Percentiles rank a stretch among this genome's conserved stretches.
These are phyloP conservation scores for Mortierella sp. DNA, from an alignment of 371 early-diverging fungal genomes.

Conservation along the genomic window DNA sequence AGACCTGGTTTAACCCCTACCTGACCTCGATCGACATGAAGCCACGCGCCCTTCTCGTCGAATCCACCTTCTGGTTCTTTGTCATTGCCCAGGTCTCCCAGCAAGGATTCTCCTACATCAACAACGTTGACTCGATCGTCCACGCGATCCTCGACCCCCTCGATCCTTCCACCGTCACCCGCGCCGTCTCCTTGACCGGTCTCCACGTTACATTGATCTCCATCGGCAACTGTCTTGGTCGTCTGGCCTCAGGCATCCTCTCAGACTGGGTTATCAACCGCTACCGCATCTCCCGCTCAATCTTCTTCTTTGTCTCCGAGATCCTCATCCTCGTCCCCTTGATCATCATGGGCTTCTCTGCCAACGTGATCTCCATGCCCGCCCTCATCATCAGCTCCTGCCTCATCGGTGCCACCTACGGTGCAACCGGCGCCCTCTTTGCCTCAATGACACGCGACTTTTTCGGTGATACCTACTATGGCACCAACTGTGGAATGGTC, in stretches of 20 bases:
- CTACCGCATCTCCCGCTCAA: slow-evolving; percentile 47
- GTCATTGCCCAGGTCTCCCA: slow-evolving; percentile 54
- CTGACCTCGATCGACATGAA: slow-evolving; percentile 51
- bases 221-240: slow-evolving; percentile 53
- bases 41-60: slow-evolving; percentile 37
- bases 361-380: slow-evolving; percentile 17
- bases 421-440: slow-evolving; percentile 54
- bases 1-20: slow-evolving; percentile 42
- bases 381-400: slow-evolving; percentile 35
- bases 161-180: slow-evolving; percentile 37
- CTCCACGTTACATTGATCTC: slow-evolving; percentile 54
- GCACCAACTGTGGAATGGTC: slow-evolving; percentile 52
- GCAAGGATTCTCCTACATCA: slow-evolving; percentile 58
- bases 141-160: slow-evolving; percentile 46
- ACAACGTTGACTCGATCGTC: slow-evolving; percentile 56
- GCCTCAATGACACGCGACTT: slow-evolving; percentile 56
- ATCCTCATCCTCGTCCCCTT: slow-evolving; percentile 41
- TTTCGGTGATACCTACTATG: slow-evolving; percentile 51
- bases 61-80: slow-evolving; percentile 57
- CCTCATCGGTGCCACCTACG: slow-evolving; percentile 54
- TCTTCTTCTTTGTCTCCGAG: slow-evolving; percentile 53
- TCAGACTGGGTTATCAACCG: slow-evolving; percentile 55
- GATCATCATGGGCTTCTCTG: slow-evolving; percentile 46
- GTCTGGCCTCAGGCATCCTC: slow-evolving; percentile 48
- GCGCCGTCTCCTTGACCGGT: slow-evolving; percentile 45